Percentiles rank a stretch among this genome's conserved stretches.
Conservation (phyloP, 192 early-diverging fungal genomes). For the Gonapodya prolifera region DNA sequence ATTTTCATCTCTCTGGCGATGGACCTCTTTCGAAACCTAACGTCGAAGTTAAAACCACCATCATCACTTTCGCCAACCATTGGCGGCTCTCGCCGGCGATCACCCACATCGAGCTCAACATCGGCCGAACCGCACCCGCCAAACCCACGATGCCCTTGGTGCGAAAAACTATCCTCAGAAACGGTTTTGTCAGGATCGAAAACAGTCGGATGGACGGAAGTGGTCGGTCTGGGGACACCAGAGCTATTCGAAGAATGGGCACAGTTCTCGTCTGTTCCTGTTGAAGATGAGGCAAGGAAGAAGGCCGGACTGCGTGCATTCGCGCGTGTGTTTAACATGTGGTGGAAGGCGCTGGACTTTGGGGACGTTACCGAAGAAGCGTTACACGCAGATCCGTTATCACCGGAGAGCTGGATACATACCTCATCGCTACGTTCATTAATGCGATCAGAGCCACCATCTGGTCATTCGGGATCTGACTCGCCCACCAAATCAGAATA, state of each 20-base stretch:
- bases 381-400: not conserved
- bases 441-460: too few species aligned
- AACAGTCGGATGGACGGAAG: not conserved
- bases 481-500: not conserved
- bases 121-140: not conserved
- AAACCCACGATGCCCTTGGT: not conserved
- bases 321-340: not conserved
- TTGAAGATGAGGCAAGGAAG: not conserved
- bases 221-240: not conserved
- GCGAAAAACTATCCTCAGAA: not conserved
- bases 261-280: not conserved
- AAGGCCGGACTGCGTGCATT: not conserved
- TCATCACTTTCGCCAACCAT: not conserved
- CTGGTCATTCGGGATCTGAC: too few species aligned
- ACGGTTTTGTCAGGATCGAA: not conserved
- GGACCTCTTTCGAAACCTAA: not conserved
- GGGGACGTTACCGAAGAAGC: not conserved
- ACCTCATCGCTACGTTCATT: not conserved
- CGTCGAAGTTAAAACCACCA: not conserved
- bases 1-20: too few species aligned
- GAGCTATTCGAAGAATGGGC: not conserved
- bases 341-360: not conserved
- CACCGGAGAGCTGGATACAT: not conserved
- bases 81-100: not conserved
- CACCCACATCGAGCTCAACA: not conserved